phyloP scores from a whole-genome alignment of 306 rosid genomes.

The Geum urbanum region DNA sequence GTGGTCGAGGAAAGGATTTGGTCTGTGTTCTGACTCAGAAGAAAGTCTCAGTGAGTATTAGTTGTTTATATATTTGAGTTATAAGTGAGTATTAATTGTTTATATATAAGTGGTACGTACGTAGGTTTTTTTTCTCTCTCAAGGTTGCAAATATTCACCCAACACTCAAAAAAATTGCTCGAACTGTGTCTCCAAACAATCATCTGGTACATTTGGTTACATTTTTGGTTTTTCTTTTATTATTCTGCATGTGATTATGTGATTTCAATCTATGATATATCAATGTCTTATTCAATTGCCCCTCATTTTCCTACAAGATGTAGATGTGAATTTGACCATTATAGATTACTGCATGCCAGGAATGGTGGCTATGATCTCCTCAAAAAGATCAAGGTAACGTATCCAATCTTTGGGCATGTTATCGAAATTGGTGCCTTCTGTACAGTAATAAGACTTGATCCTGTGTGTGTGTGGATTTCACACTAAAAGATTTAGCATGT shows the following conservation, averaged over 20 bases:
- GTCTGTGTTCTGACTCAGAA: too few species aligned
- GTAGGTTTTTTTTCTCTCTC: too few species aligned
- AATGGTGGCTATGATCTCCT: slow-evolving; percentile 91
- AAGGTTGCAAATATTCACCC: too few species aligned
- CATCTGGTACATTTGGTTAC: slow-evolving; percentile 34
- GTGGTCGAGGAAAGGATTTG: too few species aligned
- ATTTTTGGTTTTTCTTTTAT: neutral
- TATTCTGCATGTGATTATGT: neutral
- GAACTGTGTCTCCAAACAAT: slow-evolving; percentile 26
- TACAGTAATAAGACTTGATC: neutral
- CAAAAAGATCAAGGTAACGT: slow-evolving; percentile 65
- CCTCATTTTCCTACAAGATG: slow-evolving; percentile 33
- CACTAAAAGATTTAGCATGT: neutral
- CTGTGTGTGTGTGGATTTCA: neutral
- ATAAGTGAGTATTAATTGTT: too few species aligned
- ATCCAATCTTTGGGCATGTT: neutral
- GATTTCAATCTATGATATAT: neutral
- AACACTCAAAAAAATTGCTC: too few species aligned
- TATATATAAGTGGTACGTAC: too few species aligned
- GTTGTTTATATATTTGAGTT: too few species aligned
- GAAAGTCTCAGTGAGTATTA: too few species aligned
- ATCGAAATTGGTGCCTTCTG: neutral
- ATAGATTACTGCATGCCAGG: slow-evolving; percentile 95
- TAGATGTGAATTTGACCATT: slow-evolving; percentile 68
- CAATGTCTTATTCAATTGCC: slow-evolving; percentile 7